Conservation (phyloP, 345 rosid genomes). For the Clausena lansium region DNA sequence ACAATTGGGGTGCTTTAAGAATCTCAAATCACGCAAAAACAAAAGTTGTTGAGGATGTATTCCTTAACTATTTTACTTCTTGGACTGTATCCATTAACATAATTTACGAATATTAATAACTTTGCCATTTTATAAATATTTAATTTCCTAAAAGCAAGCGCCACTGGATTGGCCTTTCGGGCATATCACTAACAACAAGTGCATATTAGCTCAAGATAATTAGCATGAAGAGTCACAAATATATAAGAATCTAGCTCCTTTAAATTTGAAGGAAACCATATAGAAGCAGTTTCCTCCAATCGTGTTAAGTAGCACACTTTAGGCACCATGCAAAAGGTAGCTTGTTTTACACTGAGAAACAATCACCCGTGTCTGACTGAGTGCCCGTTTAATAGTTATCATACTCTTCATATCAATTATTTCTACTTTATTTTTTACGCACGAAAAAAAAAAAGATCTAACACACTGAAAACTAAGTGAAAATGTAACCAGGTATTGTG, state of each 20-base stretch:
- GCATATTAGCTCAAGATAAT: too few species aligned
- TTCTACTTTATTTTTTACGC: not conserved
- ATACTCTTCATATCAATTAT: not conserved
- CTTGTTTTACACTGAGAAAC: slow-evolving; percentile 17
- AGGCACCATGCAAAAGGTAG: slow-evolving; percentile 42
- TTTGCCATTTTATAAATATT: too few species aligned
- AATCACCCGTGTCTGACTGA: slow-evolving; percentile 39
- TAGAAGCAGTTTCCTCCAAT: slow-evolving; percentile 12
- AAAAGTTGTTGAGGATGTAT: too few species aligned
- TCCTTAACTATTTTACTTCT: too few species aligned
- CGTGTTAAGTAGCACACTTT: slow-evolving; percentile 26
- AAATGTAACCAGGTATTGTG: slow-evolving; percentile 23
- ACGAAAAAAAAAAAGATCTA: not conserved
- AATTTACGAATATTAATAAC: too few species aligned
- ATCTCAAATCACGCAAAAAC: too few species aligned
- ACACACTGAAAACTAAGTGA: not conserved
- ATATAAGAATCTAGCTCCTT: slow-evolving; percentile 24
- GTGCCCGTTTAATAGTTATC: slow-evolving; percentile 12
- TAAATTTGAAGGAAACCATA: slow-evolving; percentile 23
- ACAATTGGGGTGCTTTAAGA: too few species aligned
- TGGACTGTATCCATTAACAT: too few species aligned
- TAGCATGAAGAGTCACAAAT: not conserved
- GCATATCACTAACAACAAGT: too few species aligned
- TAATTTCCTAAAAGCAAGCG: too few species aligned
- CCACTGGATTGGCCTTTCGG: too few species aligned